These are phyloP conservation scores for Neurospora sp. DNA, from an alignment of 495 filamentous ascomycete species.

Conservation along the genomic window DNA sequence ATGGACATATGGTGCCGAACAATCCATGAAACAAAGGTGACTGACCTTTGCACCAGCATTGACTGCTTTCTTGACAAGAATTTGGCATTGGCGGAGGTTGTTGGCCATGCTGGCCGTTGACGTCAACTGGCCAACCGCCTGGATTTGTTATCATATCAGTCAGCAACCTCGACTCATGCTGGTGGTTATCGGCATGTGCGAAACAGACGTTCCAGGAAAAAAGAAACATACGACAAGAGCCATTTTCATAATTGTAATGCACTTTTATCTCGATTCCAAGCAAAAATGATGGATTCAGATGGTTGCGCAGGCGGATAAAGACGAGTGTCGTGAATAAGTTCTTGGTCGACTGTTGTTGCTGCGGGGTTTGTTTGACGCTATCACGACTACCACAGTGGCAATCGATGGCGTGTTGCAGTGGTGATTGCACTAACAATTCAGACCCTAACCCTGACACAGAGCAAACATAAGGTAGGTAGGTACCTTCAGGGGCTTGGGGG, in stretches of 20 bases:
- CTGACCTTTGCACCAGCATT: conserved; percentile 65
- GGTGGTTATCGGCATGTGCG: too few species aligned
- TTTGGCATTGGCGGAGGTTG: conserved; percentile 67
- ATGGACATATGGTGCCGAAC: not conserved
- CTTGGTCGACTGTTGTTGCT: not conserved
- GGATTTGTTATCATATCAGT: not conserved
- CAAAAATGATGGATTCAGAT: not conserved
- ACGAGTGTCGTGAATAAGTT: not conserved
- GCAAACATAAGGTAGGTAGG: too few species aligned
- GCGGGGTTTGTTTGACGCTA: not conserved
- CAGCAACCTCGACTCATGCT: too few species aligned
- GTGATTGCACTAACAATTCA: not conserved
- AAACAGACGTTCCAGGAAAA: not conserved
- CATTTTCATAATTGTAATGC: not conserved
- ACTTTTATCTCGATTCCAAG: not conserved
- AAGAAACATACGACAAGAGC: not conserved
- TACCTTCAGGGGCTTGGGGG: too few species aligned
- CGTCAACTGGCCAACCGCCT: conserved; percentile 86
- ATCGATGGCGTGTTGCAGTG: too few species aligned
- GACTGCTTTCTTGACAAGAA: conserved; percentile 61
- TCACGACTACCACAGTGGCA: not conserved
- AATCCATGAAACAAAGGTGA: too few species aligned
- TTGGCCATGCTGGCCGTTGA: conserved; percentile 67
- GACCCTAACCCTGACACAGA: not conserved
- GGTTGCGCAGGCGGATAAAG: not conserved